Evolutionary conservation across 2,329 filamentous ascomycete species (phyloP).

Genomic region (Venturia aucupariae): DNA sequence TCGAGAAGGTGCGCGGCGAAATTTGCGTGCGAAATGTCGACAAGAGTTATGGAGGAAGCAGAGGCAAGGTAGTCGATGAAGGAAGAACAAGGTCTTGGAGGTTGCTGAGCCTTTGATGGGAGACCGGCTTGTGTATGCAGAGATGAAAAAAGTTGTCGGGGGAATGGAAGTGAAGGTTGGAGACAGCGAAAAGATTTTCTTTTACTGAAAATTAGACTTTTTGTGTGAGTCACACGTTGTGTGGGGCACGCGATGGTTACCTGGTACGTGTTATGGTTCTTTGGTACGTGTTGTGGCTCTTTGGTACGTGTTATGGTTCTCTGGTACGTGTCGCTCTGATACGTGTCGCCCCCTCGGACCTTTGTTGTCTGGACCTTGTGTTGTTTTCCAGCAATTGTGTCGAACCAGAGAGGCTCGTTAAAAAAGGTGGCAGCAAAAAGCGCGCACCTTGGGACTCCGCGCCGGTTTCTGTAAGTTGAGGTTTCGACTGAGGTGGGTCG

Average conservation of each 20-base stretch:
- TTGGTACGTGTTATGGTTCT: too few relatives aligned
- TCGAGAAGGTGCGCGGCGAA: neutral
- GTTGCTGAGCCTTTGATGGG: neutral
- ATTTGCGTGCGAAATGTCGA: neutral
- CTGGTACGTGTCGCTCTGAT: neutral
- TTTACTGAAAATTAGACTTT: neutral
- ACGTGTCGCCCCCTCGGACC: neutral
- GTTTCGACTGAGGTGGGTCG: neutral
- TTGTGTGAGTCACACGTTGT: too few relatives aligned
- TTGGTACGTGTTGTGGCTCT: too few relatives aligned
- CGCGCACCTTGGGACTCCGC: neutral
- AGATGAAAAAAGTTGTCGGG: neutral
- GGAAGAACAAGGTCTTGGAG: neutral
- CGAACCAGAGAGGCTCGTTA: neutral
- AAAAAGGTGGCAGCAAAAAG: neutral
- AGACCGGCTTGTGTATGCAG: neutral
- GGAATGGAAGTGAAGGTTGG: neutral
- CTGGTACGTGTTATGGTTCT: too few relatives aligned
- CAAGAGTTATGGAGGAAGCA: neutral
- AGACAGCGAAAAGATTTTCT: neutral
- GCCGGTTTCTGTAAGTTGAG: neutral
- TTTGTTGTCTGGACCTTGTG: neutral
- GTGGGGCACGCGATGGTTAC: too few relatives aligned
- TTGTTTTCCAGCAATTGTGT: neutral
- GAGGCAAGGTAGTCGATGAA: neutral